A percentile compares a stretch with the other conserved stretches of the same genome.
These are phyloP conservation scores for Phialocephala sp. DNA, from an alignment of 2,329 filamentous ascomycete species.

Conservation along the genomic window DNA sequence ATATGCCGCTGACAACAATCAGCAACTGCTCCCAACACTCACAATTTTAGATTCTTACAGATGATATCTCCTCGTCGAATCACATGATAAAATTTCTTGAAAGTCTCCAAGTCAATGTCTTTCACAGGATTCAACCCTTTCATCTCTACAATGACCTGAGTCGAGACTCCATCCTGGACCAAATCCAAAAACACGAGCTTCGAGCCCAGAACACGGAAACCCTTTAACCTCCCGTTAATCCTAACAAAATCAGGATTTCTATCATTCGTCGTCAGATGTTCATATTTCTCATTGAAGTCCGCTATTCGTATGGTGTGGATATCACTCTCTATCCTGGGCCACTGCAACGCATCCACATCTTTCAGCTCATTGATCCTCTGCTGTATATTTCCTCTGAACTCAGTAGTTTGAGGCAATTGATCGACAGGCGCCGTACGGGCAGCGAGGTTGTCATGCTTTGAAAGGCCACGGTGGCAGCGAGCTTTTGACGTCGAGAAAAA, in stretches of 20 bases:
- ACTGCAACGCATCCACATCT: constrained; percentile 55
- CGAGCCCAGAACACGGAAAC: constrained; percentile 72
- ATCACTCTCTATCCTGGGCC: constrained; percentile 55
- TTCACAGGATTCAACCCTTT: constrained; percentile 49
- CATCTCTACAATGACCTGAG: constrained; percentile 80
- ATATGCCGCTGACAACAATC: constrained; percentile 55
- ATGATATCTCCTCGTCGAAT: constrained; percentile 84
- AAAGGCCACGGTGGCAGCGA: neutral
- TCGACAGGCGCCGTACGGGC: neutral
- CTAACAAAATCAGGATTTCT: neutral
- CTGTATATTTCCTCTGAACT: constrained; percentile 38
- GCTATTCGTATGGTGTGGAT: constrained; percentile 43
- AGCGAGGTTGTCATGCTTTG: neutral
- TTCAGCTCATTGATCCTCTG: constrained; percentile 60
- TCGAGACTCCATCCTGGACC: constrained; percentile 69
- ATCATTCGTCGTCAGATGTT: neutral
- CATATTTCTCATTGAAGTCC: constrained; percentile 42
- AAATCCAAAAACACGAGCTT: constrained; percentile 88
- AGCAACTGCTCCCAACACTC: constrained; percentile 16
- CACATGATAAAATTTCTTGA: constrained; percentile 67
- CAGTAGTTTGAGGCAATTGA: neutral
- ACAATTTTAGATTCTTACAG: constrained; percentile 59
- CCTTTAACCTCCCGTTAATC: constrained; percentile 4
- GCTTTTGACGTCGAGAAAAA: constrained; percentile 49
- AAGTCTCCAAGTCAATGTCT: constrained; percentile 48